Percentiles rank a stretch among this genome's conserved stretches.
Conservation (phyloP, 768 basidiomycete species). For the Postia placenta region DNA sequence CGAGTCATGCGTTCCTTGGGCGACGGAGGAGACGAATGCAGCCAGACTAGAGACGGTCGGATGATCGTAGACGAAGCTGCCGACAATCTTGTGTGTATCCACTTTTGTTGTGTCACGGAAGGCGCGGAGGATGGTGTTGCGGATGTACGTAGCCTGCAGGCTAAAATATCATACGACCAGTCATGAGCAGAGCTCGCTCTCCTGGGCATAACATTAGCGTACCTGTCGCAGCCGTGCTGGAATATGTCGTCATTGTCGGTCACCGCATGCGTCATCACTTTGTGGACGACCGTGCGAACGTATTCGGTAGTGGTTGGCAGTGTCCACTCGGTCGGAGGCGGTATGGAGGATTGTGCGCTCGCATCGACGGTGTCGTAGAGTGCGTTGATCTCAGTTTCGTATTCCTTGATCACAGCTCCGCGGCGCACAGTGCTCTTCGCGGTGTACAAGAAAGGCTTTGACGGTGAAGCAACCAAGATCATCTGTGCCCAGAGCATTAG, state of each 20-base stretch:
- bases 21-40: conserved; percentile 24
- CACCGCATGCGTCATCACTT: conserved; percentile 24
- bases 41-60: background rate
- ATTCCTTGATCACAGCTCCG: conserved; percentile 22
- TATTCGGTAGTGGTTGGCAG: conserved; percentile 19
- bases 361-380: conserved; percentile 30
- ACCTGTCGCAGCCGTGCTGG: conserved; percentile 4
- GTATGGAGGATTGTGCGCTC: conserved; percentile 25
- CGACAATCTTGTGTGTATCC: conserved; percentile 14
- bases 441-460: conserved; percentile 27
- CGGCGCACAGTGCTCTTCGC: conserved; percentile 28
- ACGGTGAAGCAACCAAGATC: conserved; percentile 25
- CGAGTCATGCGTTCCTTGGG: conserved; percentile 19
- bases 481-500: conserved; percentile 19
- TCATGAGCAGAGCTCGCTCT: too few relatives aligned
- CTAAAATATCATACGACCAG: conserved; percentile 8
- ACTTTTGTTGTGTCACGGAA: conserved; percentile 14
- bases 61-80: background rate
- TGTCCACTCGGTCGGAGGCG: conserved; percentile 23
- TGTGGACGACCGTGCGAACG: conserved; percentile 27
- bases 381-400: conserved; percentile 35
- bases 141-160: too few relatives aligned
- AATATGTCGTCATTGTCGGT: conserved; percentile 27
- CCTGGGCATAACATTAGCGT: conserved; percentile 13
- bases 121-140: conserved; percentile 23